Evolutionary conservation across 1,284 basidiomycete species (phyloP).

Genomic region (Anthracocystis setariae): DNA sequence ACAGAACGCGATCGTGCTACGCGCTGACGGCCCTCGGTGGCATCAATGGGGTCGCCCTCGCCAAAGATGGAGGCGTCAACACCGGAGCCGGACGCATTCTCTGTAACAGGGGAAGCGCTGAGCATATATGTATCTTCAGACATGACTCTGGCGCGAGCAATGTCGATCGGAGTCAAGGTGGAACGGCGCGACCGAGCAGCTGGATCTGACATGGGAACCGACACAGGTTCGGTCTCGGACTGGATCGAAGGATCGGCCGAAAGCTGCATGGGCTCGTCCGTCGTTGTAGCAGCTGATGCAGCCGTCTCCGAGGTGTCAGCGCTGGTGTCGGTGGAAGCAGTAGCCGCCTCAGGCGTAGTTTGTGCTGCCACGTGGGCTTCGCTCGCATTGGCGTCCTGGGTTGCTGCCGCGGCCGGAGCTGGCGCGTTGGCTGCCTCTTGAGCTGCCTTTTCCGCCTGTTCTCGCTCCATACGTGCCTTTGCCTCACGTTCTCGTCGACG

Average conservation of each 20-base stretch:
- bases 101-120: constrained; percentile 19
- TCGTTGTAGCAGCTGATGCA: background rate
- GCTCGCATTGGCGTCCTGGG: background rate
- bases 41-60: constrained; percentile 13
- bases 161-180: constrained; percentile 12
- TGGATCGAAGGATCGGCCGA: background rate
- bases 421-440: constrained; percentile 1
- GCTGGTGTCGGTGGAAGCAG: background rate
- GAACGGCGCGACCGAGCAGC: constrained; percentile 9
- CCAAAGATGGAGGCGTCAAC: constrained; percentile 28
- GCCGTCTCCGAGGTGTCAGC: background rate
- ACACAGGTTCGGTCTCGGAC: background rate
- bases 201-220: background rate
- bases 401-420: background rate
- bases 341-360: background rate
- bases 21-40: constrained; percentile 17
- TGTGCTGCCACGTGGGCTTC: background rate
- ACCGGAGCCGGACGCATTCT: constrained; percentile 5
- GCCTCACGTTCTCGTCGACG: constrained; percentile 40
- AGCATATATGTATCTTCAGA: constrained; percentile 1
- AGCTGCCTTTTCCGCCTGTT: constrained; percentile 23
- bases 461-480: constrained; percentile 31
- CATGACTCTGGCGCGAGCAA: constrained; percentile 9
- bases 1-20: constrained; percentile 12
- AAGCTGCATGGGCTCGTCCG: constrained; percentile 33